Base-by-base conservation (phyloP, 1,284 basidiomycete genomes). In the Tausonia pullulans region DNA sequence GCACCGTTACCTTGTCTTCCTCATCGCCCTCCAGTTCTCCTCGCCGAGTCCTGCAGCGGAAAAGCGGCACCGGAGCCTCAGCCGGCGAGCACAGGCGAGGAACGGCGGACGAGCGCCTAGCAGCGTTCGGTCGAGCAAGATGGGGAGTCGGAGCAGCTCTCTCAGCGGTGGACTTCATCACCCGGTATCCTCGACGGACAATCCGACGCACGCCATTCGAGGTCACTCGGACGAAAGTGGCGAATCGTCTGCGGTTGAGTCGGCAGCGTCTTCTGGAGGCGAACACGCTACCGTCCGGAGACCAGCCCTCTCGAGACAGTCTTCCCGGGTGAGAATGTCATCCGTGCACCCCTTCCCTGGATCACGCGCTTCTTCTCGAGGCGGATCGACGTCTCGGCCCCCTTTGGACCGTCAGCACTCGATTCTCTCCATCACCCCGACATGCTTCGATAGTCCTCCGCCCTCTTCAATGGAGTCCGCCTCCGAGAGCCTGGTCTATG, bases 21-120 rank as follows among this genome's bases (percentile, higher is more conserved):
- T 66, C 46, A 10, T 66, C 53, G 65, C 61, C 11, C 39, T 66
- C 16, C 40, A 51, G 16, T 66, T 66, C 61, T 63, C 65, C n/a
- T 16, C 50, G 10, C 55, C 57, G 13, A 16, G 45, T 27, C 43
- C 43, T 13, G 54, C 49, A 13, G 56, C 55, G 27, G 48, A 57
- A 16, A 51, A 44, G 6, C 51, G 63, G 5, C 59, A 57, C 54
- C 46, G 63, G 16, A 64, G 63, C 45, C 48, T 43, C 9, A 64
- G 63, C 41, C 63, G 63, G 9, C 41, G 57, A 13, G 54, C 60
- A 44, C n/a, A 58, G 50, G 16, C 40, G 11, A 43, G 48, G 13
- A 10, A 48, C 44, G 54, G 46, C 39, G 27, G 50, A 39, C 56
- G 50, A 16, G 40, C 16, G 43, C 50, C 45, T 11, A 16, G 40